A percentile compares a stretch with the other conserved stretches of the same genome.
These are phyloP conservation scores for Kwoniella sp. DNA, from an alignment of 768 basidiomycete genomes.

Conservation along the genomic window DNA sequence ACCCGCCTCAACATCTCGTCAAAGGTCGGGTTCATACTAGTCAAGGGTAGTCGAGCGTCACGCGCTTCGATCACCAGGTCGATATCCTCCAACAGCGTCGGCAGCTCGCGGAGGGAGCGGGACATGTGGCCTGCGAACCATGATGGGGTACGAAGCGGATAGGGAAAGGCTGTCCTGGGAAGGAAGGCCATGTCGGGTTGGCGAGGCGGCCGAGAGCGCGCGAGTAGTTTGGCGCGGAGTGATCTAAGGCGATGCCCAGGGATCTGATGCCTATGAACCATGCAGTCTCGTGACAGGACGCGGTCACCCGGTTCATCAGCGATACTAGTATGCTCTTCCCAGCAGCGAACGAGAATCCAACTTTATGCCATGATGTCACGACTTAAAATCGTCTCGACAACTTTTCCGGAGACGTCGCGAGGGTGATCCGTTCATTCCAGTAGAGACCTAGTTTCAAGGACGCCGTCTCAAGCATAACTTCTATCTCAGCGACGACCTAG, in stretches of 20 bases:
- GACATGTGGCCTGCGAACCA: conserved; percentile 98
- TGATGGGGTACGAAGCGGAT: conserved; percentile 70
- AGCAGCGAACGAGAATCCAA: no score
- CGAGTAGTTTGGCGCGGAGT: no score
- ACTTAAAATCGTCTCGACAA: conserved; percentile 3
- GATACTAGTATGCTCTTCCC: no score
- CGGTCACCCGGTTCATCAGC: no score
- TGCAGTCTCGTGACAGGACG: no score
- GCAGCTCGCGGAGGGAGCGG: conserved; percentile 72
- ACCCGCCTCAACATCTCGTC: conserved; percentile 56
- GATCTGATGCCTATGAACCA: no score
- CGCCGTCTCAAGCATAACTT: no score
- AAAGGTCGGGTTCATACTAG: conserved; percentile 83
- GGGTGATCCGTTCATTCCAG: not conserved
- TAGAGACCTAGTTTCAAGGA: no score
- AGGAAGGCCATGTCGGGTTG: conserved; percentile 16
- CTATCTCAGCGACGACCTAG: not conserved
- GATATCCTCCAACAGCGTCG: conserved; percentile 64
- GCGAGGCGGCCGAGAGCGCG: no score
- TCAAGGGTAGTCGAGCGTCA: conserved; percentile 86
- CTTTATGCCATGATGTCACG: conserved; percentile 16
- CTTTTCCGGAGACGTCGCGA: conserved; percentile 4
- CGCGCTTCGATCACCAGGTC: conserved; percentile 85
- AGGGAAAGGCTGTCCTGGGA: conserved; percentile 46
- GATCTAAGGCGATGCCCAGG: no score